Evolutionary conservation across 257 asterid genomes (phyloP).

Genomic region (Solanum rostratum): DNA sequence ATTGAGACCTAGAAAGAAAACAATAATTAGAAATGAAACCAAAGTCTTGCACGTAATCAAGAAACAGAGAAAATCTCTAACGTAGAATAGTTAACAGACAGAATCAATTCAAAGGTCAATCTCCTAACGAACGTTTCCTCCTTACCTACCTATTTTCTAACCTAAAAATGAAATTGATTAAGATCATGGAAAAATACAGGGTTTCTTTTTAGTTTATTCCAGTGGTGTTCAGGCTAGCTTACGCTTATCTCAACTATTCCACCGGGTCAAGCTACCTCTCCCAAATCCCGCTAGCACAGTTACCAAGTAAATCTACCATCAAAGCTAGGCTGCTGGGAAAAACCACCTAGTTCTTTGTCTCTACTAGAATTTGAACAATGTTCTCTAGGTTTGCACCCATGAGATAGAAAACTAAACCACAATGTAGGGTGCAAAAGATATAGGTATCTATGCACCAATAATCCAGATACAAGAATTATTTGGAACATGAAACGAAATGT

Average conservation of each 20-base stretch:
- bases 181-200: not conserved
- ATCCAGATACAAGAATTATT: not conserved
- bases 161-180: not conserved
- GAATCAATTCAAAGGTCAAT: not conserved
- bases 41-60: not conserved
- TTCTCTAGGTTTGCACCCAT: not conserved
- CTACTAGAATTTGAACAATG: not conserved
- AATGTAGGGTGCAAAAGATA: not conserved
- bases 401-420: not conserved
- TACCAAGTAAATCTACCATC: not conserved
- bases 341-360: not conserved
- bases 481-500: not conserved
- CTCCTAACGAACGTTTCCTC: not conserved
- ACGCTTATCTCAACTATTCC: not conserved
- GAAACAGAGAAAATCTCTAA: not conserved
- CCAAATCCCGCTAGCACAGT: not conserved
- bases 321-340: not conserved
- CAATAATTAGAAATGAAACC: not conserved
- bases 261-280: not conserved
- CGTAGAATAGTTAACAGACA: not conserved
- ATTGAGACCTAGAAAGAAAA: not conserved
- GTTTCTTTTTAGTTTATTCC: not conserved
- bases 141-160: not conserved
- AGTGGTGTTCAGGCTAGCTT: not conserved
- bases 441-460: not conserved